These are phyloP conservation scores for Neurospora sp. DNA, from an alignment of 495 filamentous ascomycete species.

Conservation along the genomic window DNA sequence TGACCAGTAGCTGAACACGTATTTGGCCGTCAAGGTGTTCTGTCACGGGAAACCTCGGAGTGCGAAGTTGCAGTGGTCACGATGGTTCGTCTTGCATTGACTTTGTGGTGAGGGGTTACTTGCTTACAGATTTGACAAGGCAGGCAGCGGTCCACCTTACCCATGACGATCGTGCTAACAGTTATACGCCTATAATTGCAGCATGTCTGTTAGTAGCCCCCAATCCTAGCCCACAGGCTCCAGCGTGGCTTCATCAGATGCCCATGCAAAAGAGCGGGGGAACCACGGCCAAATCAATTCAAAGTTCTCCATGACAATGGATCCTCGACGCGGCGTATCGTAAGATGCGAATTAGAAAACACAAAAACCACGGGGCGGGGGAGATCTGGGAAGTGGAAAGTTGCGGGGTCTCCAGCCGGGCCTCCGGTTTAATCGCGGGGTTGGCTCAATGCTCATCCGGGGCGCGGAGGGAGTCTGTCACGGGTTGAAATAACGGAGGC, in stretches of 20 bases:
- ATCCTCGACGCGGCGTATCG: background rate
- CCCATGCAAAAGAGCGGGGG: background rate
- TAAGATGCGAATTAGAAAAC: background rate
- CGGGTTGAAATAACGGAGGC: background rate
- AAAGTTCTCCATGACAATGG: background rate
- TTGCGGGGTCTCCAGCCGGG: background rate
- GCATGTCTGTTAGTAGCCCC: background rate
- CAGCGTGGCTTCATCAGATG: background rate
- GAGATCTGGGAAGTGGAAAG: background rate
- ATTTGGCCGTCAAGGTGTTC: background rate
- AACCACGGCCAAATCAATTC: background rate
- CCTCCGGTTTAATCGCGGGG: background rate
- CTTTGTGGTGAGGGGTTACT: background rate
- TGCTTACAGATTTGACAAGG: background rate
- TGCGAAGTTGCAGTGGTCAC: background rate
- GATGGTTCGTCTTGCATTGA: background rate
- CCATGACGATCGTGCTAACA: background rate
- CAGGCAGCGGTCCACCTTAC: background rate
- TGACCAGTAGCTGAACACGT: background rate
- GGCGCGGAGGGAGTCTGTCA: background rate
- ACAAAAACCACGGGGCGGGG: background rate
- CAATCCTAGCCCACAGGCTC: background rate
- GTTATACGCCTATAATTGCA: fast-evolving
- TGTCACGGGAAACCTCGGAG: background rate
- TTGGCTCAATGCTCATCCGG: background rate